Percentiles rank a stretch among this genome's conserved stretches.
phyloP scores from a whole-genome alignment of 2,329 filamentous ascomycete species.

The Aureobasidium sp. region DNA sequence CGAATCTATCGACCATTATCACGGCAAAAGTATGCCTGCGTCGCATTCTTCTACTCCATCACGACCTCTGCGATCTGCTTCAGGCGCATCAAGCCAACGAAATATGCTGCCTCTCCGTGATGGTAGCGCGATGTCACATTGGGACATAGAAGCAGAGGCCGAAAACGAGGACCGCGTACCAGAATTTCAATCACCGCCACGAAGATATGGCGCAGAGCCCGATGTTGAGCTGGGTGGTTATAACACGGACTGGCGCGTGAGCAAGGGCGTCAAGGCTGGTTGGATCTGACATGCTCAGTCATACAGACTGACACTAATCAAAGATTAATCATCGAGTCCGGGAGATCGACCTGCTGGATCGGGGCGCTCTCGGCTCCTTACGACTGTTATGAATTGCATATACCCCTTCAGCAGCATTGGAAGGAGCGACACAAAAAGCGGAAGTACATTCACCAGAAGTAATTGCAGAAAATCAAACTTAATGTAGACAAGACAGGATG shows the following conservation, averaged over 20 bases:
- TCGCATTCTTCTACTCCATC: background rate
- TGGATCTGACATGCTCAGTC: background rate
- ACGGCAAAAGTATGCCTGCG: background rate
- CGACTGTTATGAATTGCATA: conserved; percentile 17
- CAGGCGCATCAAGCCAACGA: conserved; percentile 5
- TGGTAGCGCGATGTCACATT: background rate
- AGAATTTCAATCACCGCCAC: background rate
- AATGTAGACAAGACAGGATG: conserved; percentile 6
- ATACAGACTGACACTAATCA: background rate
- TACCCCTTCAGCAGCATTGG: background rate
- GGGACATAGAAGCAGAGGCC: background rate
- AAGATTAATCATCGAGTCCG: background rate
- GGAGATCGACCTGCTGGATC: conserved; percentile 6
- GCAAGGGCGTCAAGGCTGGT: conserved; percentile 14
- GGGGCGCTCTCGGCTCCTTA: background rate
- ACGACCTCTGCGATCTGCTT: background rate
- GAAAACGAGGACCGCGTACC: background rate
- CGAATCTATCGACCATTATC: background rate
- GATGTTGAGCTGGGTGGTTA: background rate
- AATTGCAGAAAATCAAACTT: background rate
- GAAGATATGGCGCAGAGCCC: background rate
- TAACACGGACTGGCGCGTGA: conserved; percentile 14
- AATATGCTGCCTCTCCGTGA: background rate
- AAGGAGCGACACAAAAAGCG: background rate
- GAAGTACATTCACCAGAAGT: background rate